Conservation (phyloP, 2,329 filamentous ascomycete species). For the Xylariales sp. region DNA sequence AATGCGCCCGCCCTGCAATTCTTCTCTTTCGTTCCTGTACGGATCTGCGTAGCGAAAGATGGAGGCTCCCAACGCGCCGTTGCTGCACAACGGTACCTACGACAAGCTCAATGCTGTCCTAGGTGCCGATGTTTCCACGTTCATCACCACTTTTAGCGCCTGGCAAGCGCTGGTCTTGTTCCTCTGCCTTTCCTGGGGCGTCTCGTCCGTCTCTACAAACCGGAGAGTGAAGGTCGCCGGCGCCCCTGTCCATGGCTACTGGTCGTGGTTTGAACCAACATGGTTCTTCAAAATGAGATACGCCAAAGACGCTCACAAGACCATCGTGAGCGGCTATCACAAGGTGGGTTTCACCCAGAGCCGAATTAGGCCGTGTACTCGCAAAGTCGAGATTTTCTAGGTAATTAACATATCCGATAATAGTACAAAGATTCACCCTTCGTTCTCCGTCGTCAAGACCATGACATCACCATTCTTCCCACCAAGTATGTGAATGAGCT, state of each 20-base stretch:
- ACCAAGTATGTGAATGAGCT: conserved; percentile 18
- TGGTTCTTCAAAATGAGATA: conserved; percentile 26
- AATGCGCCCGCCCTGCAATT: neutral
- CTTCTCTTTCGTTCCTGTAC: neutral
- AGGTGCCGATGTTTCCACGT: conserved; percentile 10
- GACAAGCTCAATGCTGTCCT: conserved; percentile 11
- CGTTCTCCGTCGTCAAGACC: conserved; percentile 16
- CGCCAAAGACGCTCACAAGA: conserved; percentile 16
- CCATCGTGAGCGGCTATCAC: conserved; percentile 19
- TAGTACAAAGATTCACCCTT: conserved; percentile 13
- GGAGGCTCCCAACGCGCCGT: conserved; percentile 8
- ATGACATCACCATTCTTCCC: conserved; percentile 21
- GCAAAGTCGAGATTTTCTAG: neutral
- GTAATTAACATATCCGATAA: neutral
- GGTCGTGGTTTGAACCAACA: conserved; percentile 25
- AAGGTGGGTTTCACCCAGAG: conserved; percentile 9
- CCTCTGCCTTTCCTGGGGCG: conserved; percentile 20
- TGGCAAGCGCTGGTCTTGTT: conserved; percentile 17
- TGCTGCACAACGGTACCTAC: conserved; percentile 14
- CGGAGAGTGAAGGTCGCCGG: conserved; percentile 17
- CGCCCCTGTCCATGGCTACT: conserved; percentile 24
- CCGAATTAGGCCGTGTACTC: neutral
- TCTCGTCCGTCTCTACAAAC: conserved; percentile 1
- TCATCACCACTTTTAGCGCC: conserved; percentile 8
- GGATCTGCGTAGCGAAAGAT: conserved; percentile 11